phyloP scores from a whole-genome alignment of 108 stramenopile genomes.

The Epipyxis sp. region DNA sequence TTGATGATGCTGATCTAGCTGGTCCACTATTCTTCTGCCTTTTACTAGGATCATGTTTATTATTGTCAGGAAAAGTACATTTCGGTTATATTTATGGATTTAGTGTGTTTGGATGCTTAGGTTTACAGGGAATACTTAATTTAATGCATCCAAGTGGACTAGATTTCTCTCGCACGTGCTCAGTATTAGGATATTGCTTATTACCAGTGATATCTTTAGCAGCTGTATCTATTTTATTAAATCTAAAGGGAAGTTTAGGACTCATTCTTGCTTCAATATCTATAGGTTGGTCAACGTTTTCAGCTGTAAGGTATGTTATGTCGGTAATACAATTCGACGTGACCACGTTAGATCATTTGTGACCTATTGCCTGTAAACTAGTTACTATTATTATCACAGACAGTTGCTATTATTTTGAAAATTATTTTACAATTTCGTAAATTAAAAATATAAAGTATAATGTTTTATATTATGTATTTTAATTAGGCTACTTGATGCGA shows the following conservation, averaged over 20 bases:
- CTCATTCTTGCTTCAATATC: constrained; percentile 68
- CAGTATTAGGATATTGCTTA: constrained; percentile 90
- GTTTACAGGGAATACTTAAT: constrained; percentile 79
- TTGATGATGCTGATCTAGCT: constrained; percentile 85
- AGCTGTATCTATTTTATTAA: constrained; percentile 70
- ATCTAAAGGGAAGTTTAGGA: constrained; percentile 68
- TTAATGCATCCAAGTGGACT: constrained; percentile 67
- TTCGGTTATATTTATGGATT: constrained; percentile 96
- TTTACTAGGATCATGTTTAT: constrained; percentile 76
- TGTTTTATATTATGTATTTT: constrained; percentile 17
- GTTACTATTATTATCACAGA: too few relatives aligned
- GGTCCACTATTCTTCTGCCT: constrained; percentile 90
- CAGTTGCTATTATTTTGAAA: too few relatives aligned
- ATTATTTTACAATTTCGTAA: constrained; percentile 58
- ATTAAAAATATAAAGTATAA: background rate
- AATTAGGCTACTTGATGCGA: constrained; percentile 88
- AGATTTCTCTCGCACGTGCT: constrained; percentile 76
- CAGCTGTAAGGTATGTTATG: too few relatives aligned
- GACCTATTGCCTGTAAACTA: too few relatives aligned
- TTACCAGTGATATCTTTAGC: constrained; percentile 92
- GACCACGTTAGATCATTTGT: too few relatives aligned
- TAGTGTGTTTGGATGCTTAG: constrained; percentile 86
- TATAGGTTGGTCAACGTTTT: constrained; percentile 80
- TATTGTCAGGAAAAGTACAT: constrained; percentile 50
- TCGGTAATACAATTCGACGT: too few relatives aligned